phyloP scores from a whole-genome alignment of 352 stramenopile species.

The Globisporangium alternatum region DNA sequence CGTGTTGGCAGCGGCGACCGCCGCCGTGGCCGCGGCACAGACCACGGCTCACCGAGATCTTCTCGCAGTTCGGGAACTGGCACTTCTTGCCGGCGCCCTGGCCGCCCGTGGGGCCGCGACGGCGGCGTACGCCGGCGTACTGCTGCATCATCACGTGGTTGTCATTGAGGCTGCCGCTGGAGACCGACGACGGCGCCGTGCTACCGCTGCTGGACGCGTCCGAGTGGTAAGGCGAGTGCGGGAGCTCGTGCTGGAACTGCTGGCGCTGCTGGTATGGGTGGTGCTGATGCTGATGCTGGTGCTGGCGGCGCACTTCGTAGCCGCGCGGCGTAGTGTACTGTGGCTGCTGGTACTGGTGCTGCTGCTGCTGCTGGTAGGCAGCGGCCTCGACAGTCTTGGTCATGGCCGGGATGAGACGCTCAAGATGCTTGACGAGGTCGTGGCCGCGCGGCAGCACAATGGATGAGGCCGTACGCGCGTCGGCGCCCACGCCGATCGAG shows the following conservation, averaged over 20 bases:
- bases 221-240: constrained; percentile 30
- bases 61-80: constrained; percentile 46
- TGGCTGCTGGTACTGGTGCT: constrained; percentile 22
- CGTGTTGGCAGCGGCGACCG: constrained; percentile 48
- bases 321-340: constrained; percentile 12
- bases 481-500: constrained; percentile 36
- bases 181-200: background rate
- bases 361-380: constrained; percentile 1
- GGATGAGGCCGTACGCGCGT: constrained; percentile 29
- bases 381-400: constrained; percentile 1
- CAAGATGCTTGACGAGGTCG: constrained; percentile 47
- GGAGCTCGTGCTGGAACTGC: constrained; percentile 5
- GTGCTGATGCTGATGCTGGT: constrained; percentile 20
- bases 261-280: constrained; percentile 16
- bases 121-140: constrained; percentile 17
- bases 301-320: constrained; percentile 24
- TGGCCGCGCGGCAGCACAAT: constrained; percentile 52
- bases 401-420: constrained; percentile 37
- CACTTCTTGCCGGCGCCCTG: constrained; percentile 53
- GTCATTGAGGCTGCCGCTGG: background rate
- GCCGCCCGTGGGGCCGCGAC: constrained; percentile 28
- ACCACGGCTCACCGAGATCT: constrained; percentile 59
- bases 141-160: constrained; percentile 9
- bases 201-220: constrained; percentile 27
- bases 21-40: constrained; percentile 61